Percentiles rank a stretch among this genome's conserved stretches.
phyloP scores from a whole-genome alignment of 2,329 filamentous ascomycete genomes.

The Colletotrichum gigasporum region DNA sequence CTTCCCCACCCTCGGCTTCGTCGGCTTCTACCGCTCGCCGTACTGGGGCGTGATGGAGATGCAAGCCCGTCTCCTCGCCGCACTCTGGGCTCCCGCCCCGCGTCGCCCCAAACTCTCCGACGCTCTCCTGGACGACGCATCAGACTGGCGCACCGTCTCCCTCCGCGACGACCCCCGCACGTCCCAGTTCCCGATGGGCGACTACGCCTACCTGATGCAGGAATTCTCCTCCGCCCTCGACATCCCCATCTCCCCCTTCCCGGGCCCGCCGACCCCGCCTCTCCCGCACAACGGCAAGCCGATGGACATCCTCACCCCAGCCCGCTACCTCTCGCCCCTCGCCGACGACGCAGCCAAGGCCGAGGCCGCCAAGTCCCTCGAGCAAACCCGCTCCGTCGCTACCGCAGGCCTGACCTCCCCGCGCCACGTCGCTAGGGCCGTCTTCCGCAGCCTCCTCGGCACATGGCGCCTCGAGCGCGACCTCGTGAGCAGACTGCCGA shows the following conservation, averaged over 20 bases:
- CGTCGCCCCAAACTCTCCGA: constrained; percentile 40
- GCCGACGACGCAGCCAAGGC: constrained; percentile 46
- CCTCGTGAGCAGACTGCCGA: constrained; percentile 61
- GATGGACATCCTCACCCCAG: constrained; percentile 65
- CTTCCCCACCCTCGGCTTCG: constrained; percentile 75
- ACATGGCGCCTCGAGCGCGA: constrained; percentile 71
- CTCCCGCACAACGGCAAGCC: constrained; percentile 52
- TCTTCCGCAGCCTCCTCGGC: constrained; percentile 77
- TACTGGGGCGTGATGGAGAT: constrained; percentile 91
- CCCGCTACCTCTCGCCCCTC: constrained; percentile 57
- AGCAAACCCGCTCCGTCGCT: constrained; percentile 54
- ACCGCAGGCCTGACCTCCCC: constrained; percentile 51
- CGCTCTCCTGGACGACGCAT: constrained; percentile 55
- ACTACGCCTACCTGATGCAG: constrained; percentile 81
- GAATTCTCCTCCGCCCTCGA: constrained; percentile 70
- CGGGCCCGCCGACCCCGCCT: constrained; percentile 43
- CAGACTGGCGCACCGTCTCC: constrained; percentile 54
- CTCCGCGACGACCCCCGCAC: constrained; percentile 62
- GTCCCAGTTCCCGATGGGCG: constrained; percentile 84
- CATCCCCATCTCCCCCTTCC: constrained; percentile 53
- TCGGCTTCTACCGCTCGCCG: constrained; percentile 85
- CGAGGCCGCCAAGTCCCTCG: constrained; percentile 54
- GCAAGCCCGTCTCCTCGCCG: constrained; percentile 76
- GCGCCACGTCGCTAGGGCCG: constrained; percentile 69
- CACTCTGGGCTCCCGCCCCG: constrained; percentile 61